Conservation (phyloP, 2,329 filamentous ascomycete species). For the Pseudogymnoascus destructans region DNA sequence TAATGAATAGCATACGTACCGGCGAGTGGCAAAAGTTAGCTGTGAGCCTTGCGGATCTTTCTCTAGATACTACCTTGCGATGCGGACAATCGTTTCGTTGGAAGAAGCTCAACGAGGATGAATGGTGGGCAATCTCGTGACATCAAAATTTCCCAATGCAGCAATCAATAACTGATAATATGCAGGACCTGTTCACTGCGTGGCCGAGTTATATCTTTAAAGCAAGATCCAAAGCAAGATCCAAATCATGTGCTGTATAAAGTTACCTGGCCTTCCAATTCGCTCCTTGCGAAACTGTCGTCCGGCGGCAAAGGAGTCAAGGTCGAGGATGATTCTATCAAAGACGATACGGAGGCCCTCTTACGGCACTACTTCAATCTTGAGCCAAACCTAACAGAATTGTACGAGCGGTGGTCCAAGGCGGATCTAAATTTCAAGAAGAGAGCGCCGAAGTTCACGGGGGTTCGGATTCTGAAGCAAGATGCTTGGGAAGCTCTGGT, state of each 20-base stretch:
- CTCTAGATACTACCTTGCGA: slow-evolving; percentile 83
- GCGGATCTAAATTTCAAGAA: slow-evolving; percentile 80
- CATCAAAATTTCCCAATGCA: slow-evolving; percentile 9
- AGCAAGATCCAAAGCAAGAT: slow-evolving; percentile 76
- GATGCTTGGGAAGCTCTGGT: slow-evolving; percentile 92
- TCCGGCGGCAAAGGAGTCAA: slow-evolving; percentile 15
- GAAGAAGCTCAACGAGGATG: slow-evolving; percentile 68
- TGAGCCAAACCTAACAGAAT: slow-evolving; percentile 53
- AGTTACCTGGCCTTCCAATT: slow-evolving; percentile 42
- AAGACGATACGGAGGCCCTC: slow-evolving; percentile 61
- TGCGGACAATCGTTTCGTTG: slow-evolving; percentile 97
- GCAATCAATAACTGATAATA: slow-evolving; percentile 16
- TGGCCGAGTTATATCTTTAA: slow-evolving; percentile 72
- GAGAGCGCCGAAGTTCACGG: slow-evolving; percentile 75
- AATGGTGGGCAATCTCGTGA: slow-evolving; percentile 47
- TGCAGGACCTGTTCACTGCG: slow-evolving; percentile 66
- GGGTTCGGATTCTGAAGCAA: slow-evolving; percentile 84
- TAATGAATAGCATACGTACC: slow-evolving; percentile 31
- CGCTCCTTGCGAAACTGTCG: slow-evolving; percentile 29
- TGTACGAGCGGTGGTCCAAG: slow-evolving; percentile 80
- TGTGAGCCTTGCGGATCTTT: slow-evolving; percentile 69
- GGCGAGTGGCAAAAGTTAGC: slow-evolving; percentile 81
- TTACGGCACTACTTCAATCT: slow-evolving; percentile 82
- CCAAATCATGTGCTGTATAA: slow-evolving; percentile 65
- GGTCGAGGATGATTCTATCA: slow-evolving; percentile 16